These are phyloP conservation scores for Pyricularia grisea DNA, from an alignment of 2,329 filamentous ascomycete species.

Conservation along the genomic window DNA sequence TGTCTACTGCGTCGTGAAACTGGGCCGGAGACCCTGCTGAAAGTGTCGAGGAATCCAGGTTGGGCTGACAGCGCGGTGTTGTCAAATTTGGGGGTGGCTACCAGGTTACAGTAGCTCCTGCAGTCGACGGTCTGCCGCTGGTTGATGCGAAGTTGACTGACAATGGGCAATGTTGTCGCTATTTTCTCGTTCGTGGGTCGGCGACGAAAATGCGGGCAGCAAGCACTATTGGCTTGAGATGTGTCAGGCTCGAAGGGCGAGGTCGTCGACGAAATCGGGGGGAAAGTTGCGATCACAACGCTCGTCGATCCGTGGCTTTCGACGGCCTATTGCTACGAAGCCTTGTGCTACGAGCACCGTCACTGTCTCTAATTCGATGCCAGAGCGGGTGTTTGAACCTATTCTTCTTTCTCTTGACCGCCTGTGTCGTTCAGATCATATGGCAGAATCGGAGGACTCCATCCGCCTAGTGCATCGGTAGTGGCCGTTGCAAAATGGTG, in stretches of 20 bases:
- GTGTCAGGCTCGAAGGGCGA: background rate
- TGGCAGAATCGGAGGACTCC: background rate
- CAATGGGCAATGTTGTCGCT: background rate
- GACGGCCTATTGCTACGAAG: background rate
- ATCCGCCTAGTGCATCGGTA: background rate
- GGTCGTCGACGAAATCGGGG: background rate
- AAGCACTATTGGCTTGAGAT: background rate
- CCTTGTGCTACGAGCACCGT: background rate
- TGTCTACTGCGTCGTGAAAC: constrained; percentile 40
- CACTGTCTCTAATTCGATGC: background rate
- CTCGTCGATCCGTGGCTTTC: background rate
- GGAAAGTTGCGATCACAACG: background rate
- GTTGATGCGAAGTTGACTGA: background rate
- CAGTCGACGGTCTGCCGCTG: background rate
- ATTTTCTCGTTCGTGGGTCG: background rate
- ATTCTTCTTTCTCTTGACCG: background rate
- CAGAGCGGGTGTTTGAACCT: background rate
- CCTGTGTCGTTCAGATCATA: background rate
- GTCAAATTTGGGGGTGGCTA: background rate
- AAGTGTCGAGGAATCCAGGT: constrained; percentile 43
- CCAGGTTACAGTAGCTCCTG: background rate
- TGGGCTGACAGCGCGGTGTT: constrained; percentile 13
- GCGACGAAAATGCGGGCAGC: background rate
- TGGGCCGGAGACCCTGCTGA: constrained; percentile 40
- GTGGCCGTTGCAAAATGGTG: background rate